These are phyloP conservation scores for Dianthus caryophyllus DNA, from an alignment of 148 eudicot genomes.

Conservation along the genomic window DNA sequence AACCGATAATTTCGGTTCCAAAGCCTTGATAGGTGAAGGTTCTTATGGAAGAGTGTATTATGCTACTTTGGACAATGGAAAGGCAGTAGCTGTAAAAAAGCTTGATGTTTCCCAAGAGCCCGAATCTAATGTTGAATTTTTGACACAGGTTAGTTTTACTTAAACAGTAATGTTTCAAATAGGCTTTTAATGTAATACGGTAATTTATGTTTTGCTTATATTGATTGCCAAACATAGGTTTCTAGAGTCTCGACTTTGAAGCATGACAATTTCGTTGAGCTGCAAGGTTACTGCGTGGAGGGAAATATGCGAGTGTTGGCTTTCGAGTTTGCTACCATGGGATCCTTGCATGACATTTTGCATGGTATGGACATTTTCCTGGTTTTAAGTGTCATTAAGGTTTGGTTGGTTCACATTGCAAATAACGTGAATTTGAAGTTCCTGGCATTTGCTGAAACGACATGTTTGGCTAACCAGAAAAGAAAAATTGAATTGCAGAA, in stretches of 20 bases:
- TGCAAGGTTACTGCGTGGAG: slow-evolving; percentile 61
- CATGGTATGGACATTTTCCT: slow-evolving; percentile 33
- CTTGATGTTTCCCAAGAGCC: slow-evolving; percentile 57
- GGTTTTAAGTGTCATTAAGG: neutral
- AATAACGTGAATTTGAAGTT: too few species aligned
- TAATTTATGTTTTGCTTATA: neutral
- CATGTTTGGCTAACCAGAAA: too few species aligned
- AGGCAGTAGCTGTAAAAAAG: slow-evolving; percentile 61
- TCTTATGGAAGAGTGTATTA: slow-evolving; percentile 66
- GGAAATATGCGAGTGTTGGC: slow-evolving; percentile 57
- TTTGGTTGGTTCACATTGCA: too few species aligned
- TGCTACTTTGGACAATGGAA: slow-evolving; percentile 50
- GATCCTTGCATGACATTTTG: slow-evolving; percentile 61
- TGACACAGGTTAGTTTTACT: slow-evolving; percentile 45
- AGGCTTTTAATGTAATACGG: slow-evolving; percentile 12
- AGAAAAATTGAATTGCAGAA: too few species aligned
- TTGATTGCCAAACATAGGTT: slow-evolving; percentile 32
- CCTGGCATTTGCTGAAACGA: too few species aligned
- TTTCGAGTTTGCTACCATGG: slow-evolving; percentile 68
- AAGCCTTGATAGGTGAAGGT: slow-evolving; percentile 65
- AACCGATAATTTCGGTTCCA: slow-evolving; percentile 64
- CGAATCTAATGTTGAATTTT: slow-evolving; percentile 52
- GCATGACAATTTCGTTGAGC: slow-evolving; percentile 59
- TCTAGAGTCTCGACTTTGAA: slow-evolving; percentile 52
- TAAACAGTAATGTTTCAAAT: neutral